Conservation (phyloP, 2,329 filamentous ascomycete species). For the Scedosporium boydii region DNA sequence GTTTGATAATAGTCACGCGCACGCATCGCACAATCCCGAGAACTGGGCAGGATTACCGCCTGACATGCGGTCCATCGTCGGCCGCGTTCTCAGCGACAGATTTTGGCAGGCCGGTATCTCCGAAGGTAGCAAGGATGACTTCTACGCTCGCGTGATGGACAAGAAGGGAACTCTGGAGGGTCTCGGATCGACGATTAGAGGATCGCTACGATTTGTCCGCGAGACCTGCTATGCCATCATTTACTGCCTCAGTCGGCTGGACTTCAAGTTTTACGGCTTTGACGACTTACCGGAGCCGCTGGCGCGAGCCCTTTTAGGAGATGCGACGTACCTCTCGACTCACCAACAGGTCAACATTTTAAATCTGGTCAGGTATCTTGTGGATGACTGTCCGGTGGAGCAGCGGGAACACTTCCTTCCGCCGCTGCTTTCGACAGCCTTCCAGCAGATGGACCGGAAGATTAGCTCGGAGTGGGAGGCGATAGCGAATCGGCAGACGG, state of each 20-base stretch:
- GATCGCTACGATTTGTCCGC: conserved; percentile 77
- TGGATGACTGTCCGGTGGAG: conserved; percentile 82
- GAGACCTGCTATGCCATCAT: conserved; percentile 93
- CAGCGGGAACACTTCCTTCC: conserved; percentile 74
- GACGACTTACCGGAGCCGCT: conserved; percentile 72
- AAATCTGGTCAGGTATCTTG: conserved; percentile 77
- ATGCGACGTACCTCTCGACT: conserved; percentile 74
- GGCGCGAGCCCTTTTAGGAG: conserved; percentile 72
- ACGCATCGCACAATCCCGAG: conserved; percentile 78
- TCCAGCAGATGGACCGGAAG: conserved; percentile 78
- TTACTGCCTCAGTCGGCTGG: conserved; percentile 83
- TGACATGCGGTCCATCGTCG: conserved; percentile 69
- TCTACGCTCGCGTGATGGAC: conserved; percentile 82
- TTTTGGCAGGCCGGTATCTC: conserved; percentile 99
- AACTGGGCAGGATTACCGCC: conserved; percentile 72
- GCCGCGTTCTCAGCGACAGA: conserved; percentile 78
- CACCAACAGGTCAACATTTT: conserved; percentile 93
- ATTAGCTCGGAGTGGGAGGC: conserved; percentile 80
- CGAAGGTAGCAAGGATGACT: conserved; percentile 89
- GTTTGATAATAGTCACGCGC: conserved; percentile 55
- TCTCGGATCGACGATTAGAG: conserved; percentile 85
- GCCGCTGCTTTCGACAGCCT: conserved; percentile 71
- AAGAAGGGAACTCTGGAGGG: conserved; percentile 88
- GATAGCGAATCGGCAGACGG: conserved; percentile 53
- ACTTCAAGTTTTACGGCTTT: conserved; percentile 86